Evolutionary conservation across 176 grass and related monocot genomes (phyloP).

Genomic region (Musa beccarii): DNA sequence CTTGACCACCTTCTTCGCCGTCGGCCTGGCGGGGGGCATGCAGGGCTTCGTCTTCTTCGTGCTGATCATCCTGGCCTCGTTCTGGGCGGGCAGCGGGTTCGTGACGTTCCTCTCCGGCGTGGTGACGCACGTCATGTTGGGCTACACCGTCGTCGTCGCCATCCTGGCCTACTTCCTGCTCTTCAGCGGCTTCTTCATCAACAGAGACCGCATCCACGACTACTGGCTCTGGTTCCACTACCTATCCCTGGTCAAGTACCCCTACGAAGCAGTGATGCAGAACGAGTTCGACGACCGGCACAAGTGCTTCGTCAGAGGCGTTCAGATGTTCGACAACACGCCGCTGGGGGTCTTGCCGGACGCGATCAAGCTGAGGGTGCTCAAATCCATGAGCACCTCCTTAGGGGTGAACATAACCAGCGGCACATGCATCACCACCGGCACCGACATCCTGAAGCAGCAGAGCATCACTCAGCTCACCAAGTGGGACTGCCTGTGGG

Average conservation of each 20-base stretch:
- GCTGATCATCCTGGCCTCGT: slow-evolving; percentile 59
- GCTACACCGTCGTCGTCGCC: slow-evolving; percentile 75
- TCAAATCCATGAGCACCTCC: slow-evolving; percentile 48
- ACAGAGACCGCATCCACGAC: slow-evolving; percentile 59
- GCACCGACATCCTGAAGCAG: slow-evolving; percentile 42
- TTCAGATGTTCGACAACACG: slow-evolving; percentile 83
- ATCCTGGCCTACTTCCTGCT: slow-evolving; percentile 88
- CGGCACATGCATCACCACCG: slow-evolving; percentile 54
- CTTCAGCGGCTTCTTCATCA: slow-evolving; percentile 95
- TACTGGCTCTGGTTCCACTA: slow-evolving; percentile 99
- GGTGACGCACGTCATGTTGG: slow-evolving; percentile 76
- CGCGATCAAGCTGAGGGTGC: slow-evolving; percentile 35
- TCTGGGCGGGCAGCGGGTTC: slow-evolving; percentile 85
- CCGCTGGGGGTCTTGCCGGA: slow-evolving; percentile 47
- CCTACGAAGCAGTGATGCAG: slow-evolving; percentile 77
- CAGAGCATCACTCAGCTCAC: slow-evolving; percentile 59
- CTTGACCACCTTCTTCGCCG: slow-evolving; percentile 72
- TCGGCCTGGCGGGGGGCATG: slow-evolving; percentile 59
- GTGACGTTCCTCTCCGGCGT: slow-evolving; percentile 94
- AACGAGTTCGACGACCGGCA: slow-evolving; percentile 69
- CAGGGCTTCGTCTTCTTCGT: slow-evolving; percentile 72
- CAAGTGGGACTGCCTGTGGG: slow-evolving; percentile 76
- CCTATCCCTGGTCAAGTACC: slow-evolving; percentile 85
- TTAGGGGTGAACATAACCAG: slow-evolving; percentile 37
- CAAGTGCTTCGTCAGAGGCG: slow-evolving; percentile 62